phyloP scores from a whole-genome alignment of 2,329 filamentous ascomycete species.

The Talaromyces amestolkiae region DNA sequence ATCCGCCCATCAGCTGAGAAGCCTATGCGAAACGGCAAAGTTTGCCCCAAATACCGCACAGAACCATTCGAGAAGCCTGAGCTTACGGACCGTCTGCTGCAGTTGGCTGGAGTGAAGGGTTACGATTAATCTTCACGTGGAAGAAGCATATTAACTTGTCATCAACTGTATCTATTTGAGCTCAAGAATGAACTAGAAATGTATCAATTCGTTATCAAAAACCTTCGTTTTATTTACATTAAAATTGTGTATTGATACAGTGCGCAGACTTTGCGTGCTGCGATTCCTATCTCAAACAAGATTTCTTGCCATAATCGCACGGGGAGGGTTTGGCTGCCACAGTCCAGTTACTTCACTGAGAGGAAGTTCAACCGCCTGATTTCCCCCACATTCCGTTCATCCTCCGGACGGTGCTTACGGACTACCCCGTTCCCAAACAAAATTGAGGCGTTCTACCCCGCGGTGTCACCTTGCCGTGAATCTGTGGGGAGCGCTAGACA shows the following conservation, averaged over 20 bases:
- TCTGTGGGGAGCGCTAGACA: constrained; percentile 10
- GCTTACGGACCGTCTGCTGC: constrained; percentile 34
- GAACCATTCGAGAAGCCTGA: constrained; percentile 42
- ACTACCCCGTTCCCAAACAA: not conserved
- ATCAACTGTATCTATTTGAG: constrained; percentile 6
- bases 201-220: not conserved
- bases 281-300: not conserved
- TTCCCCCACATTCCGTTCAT: not conserved
- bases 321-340: not conserved
- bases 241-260: not conserved
- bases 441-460: not conserved
- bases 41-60: constrained; percentile 37
- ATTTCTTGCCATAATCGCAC: not conserved
- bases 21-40: constrained; percentile 37
- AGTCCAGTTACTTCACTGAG: not conserved
- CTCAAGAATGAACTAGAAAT: constrained; percentile 6
- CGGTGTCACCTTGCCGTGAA: not conserved
- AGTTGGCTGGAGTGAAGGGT: constrained; percentile 33
- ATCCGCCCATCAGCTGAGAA: constrained; percentile 35
- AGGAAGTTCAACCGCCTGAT: not conserved
- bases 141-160: not conserved
- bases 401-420: not conserved
- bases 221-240: not conserved
- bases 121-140: not conserved
- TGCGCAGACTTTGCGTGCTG: constrained; percentile 14